Evolutionary conservation across 306 rosid species (phyloP).

Genomic region (Mucuna pruriens): DNA sequence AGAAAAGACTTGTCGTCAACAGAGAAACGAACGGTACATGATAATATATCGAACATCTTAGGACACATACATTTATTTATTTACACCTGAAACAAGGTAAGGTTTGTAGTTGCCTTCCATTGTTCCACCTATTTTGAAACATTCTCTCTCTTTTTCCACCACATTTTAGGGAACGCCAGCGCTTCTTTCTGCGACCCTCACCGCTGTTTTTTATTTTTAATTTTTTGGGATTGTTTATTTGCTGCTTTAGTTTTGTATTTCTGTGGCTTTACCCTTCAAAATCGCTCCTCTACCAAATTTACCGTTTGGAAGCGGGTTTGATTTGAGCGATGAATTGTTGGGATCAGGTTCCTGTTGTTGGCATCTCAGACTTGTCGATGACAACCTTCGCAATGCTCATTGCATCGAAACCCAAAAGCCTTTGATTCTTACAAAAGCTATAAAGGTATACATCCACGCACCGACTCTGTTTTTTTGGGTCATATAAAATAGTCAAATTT

Average conservation of each 20-base stretch:
- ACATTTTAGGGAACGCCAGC: slow-evolving; percentile 37
- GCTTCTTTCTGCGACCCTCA: slow-evolving; percentile 14
- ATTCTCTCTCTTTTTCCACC: slow-evolving; percentile 12
- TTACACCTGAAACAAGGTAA: background rate
- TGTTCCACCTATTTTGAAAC: slow-evolving; percentile 18
- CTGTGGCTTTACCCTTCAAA: slow-evolving; percentile 32
- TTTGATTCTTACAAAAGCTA: slow-evolving; percentile 46
- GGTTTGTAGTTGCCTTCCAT: background rate
- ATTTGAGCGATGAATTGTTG: slow-evolving; percentile 24
- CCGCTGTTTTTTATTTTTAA: background rate
- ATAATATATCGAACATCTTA: background rate
- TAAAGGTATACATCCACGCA: slow-evolving; percentile 18
- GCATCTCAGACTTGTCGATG: slow-evolving; percentile 16
- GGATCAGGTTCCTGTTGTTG: slow-evolving; percentile 26
- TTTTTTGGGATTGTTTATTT: background rate
- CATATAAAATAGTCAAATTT: slow-evolving; percentile 52
- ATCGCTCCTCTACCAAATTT: slow-evolving; percentile 28
- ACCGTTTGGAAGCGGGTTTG: background rate
- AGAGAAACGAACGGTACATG: background rate
- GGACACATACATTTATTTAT: background rate
- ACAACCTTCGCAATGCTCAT: slow-evolving; percentile 32
- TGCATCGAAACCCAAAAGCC: slow-evolving; percentile 17
- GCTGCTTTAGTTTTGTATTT: background rate
- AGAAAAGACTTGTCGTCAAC: slow-evolving; percentile 28
- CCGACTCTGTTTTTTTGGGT: background rate